Conservation (phyloP, 2,329 filamentous ascomycete species). For the Penicillium sp. region DNA sequence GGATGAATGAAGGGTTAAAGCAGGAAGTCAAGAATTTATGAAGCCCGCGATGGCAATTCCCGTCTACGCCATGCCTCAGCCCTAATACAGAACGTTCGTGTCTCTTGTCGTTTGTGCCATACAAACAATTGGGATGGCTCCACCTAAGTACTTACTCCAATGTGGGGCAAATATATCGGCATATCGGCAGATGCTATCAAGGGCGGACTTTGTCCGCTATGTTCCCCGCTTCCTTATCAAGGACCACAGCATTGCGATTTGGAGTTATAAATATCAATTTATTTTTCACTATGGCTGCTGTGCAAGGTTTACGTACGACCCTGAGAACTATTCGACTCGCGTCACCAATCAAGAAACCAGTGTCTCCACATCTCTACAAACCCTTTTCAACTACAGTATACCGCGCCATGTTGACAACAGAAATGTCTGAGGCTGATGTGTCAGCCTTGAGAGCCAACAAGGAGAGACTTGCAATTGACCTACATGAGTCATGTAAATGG, state of each 20-base stretch:
- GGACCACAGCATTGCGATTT: neutral
- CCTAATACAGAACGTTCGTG: too few relatives aligned
- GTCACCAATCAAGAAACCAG: neutral
- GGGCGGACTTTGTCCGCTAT: constrained; percentile 15
- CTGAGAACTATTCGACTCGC: neutral
- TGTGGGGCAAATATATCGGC: neutral
- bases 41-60: too few relatives aligned
- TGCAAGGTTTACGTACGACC: neutral
- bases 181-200: constrained; percentile 1
- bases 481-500: constrained; percentile 68
- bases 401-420: constrained; percentile 38
- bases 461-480: constrained; percentile 60
- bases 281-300: neutral
- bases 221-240: constrained; percentile 20
- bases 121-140: neutral
- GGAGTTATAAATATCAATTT: constrained; percentile 7
- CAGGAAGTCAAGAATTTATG: too few relatives aligned
- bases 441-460: constrained; percentile 58
- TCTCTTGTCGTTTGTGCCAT: too few relatives aligned
- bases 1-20: too few relatives aligned
- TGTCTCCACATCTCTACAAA: neutral
- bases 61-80: too few relatives aligned
- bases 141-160: neutral
- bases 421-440: constrained; percentile 53
- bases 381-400: constrained; percentile 13